Percentiles rank a stretch among this genome's conserved stretches.
Conservation (phyloP, 2,329 filamentous ascomycete genomes). For the Colletotrichum sojae region DNA sequence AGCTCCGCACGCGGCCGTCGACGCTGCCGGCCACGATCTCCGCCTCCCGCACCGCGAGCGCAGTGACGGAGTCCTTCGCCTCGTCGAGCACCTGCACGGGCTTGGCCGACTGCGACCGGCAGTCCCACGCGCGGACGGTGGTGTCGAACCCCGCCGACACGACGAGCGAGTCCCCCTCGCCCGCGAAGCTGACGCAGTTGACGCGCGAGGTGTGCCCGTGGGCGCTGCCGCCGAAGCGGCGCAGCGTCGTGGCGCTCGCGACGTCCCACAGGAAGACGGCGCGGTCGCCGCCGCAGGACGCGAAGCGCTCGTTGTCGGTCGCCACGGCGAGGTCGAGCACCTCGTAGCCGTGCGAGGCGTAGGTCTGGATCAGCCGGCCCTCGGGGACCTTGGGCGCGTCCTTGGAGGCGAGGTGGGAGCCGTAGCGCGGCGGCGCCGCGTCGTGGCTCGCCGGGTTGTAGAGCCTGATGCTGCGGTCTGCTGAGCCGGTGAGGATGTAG, state of each 20-base stretch:
- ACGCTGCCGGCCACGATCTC: constrained; percentile 84
- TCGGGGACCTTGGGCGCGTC: constrained; percentile 55
- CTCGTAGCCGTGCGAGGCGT: constrained; percentile 91
- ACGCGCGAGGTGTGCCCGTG: constrained; percentile 79
- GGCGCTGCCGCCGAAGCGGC: constrained; percentile 76
- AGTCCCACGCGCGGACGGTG: constrained; percentile 83
- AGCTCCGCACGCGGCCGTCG: constrained; percentile 84
- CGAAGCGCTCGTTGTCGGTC: constrained; percentile 85
- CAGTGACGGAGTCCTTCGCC: constrained; percentile 77
- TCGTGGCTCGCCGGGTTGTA: constrained; percentile 78
- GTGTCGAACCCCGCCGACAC: constrained; percentile 83
- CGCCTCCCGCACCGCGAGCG: constrained; percentile 61
- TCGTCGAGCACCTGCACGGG: constrained; percentile 82
- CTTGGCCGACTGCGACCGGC: constrained; percentile 65
- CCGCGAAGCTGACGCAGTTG: constrained; percentile 85
- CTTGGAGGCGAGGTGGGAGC: constrained; percentile 52
- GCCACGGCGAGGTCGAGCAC: constrained; percentile 85
- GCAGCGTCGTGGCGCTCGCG: constrained; percentile 80
- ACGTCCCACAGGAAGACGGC: constrained; percentile 97
- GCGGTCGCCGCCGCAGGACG: constrained; percentile 90
- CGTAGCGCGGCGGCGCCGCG: constrained; percentile 38
- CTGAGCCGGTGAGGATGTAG: constrained; percentile 87
- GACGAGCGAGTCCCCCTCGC: constrained; percentile 80
- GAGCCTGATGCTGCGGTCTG: constrained; percentile 87
- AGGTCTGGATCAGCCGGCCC: constrained; percentile 84